phyloP scores from a whole-genome alignment of 768 basidiomycete genomes.

The Antrodiella citrinella region DNA sequence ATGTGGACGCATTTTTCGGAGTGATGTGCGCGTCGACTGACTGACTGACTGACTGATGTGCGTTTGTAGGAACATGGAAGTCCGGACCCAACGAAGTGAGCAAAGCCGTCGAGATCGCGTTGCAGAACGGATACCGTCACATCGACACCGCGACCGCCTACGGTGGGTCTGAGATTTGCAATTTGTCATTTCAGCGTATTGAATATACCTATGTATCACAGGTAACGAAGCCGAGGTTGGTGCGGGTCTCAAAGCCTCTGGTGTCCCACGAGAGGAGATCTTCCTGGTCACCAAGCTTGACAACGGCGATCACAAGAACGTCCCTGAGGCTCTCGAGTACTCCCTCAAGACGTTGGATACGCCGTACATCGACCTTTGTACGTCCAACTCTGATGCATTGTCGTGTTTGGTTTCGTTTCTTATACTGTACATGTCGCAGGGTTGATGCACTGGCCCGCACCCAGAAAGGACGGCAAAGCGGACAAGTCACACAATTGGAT shows the following conservation, averaged over 20 bases:
- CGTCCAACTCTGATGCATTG: conserved; percentile 14
- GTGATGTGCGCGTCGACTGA: neutral
- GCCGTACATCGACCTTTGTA: conserved; percentile 75
- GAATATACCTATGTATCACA: conserved; percentile 6
- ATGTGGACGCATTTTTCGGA: conserved; percentile 7
- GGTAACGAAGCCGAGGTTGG: conserved; percentile 79
- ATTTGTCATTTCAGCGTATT: neutral
- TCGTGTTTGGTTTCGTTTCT: neutral
- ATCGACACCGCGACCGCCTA: conserved; percentile 68
- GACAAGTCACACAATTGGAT: conserved; percentile 55
- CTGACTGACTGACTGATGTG: neutral
- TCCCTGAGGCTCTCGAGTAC: conserved; percentile 52
- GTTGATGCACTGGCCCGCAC: conserved; percentile 81
- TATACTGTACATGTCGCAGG: conserved; percentile 27
- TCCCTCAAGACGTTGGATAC: conserved; percentile 66
- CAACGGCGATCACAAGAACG: conserved; percentile 52
- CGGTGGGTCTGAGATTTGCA: conserved; percentile 21
- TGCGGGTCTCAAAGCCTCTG: conserved; percentile 66
- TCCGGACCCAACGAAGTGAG: conserved; percentile 62
- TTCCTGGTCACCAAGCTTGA: conserved; percentile 77
- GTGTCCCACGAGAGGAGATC: conserved; percentile 61
- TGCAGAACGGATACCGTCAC: conserved; percentile 67
- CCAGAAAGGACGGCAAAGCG: conserved; percentile 48
- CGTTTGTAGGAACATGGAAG: conserved; percentile 64
- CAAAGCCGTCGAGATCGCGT: conserved; percentile 64